phyloP scores from a whole-genome alignment of 768 basidiomycete genomes.

The Russula virescens region DNA sequence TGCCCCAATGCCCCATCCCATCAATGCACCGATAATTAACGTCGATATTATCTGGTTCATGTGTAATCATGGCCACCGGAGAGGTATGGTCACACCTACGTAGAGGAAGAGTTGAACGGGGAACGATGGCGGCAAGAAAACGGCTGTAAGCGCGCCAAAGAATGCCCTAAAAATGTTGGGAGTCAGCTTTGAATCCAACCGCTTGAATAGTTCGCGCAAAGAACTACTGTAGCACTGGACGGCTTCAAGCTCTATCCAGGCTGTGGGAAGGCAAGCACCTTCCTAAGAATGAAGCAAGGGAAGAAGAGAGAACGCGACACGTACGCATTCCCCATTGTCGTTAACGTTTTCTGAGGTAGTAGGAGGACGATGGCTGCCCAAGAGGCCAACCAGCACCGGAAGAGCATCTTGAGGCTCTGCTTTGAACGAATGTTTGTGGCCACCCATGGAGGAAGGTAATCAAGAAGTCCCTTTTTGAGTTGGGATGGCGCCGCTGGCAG shows the following conservation, averaged over 20 bases:
- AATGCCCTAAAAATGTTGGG: conserved; percentile 34
- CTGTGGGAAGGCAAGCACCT: too few relatives aligned
- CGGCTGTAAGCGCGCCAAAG: conserved; percentile 38
- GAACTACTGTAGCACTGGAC: neutral
- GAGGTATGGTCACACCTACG: conserved; percentile 30
- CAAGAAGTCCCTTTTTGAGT: conserved; percentile 17
- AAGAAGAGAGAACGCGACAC: conserved; percentile 25
- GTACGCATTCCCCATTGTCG: conserved; percentile 38
- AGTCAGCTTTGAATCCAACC: neutral
- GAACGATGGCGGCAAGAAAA: conserved; percentile 46
- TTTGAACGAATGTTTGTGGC: conserved; percentile 33
- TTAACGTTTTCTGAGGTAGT: conserved; percentile 36
- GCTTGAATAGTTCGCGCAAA: neutral
- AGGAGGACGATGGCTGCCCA: conserved; percentile 38
- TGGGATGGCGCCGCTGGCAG: neutral
- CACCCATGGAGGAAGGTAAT: conserved; percentile 38
- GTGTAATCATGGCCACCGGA: neutral
- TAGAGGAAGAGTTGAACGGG: conserved; percentile 46
- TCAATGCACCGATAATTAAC: conserved; percentile 40
- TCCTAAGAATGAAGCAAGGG: too few relatives aligned
- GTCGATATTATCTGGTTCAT: conserved; percentile 36
- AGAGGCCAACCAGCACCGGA: conserved; percentile 39
- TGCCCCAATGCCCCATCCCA: conserved; percentile 52
- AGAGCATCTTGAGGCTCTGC: conserved; percentile 35
- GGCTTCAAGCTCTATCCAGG: neutral